Base-by-base conservation (phyloP, 108 stramenopile species). In the Craspedostauros australis region DNA sequence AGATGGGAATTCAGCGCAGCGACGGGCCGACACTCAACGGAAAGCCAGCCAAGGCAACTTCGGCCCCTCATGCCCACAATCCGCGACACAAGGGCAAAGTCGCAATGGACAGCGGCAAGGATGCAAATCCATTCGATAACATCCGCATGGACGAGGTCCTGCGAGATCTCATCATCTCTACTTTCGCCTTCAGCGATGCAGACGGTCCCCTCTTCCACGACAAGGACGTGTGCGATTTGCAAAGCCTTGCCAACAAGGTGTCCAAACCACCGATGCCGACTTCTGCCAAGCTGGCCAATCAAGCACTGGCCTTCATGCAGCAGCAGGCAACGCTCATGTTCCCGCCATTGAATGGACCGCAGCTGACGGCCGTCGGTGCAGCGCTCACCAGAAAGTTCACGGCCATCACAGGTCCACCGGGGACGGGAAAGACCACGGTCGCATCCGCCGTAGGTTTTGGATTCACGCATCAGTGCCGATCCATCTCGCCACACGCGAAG, bases 381-480 rank as follows among this genome's bases (percentile, higher is more conserved):
- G 85, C 92, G 9, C 52, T 89, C 46, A 87, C 82, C n/a, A 52
- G 85, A 27, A 75, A 85, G 43, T 39, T 89, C 21, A 93, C 88
- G 0, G 39, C 85, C 26, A 84, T 93, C 31, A 87, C 89, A 50
- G 92, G 91, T 20, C 89, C 89, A 15, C 84, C 84, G n/a, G 82
- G 82, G 42, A 68, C 48, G 39, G 82, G 79, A 4, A 80, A 92
- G 63, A 93, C 91, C 14, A 77, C 77, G 2, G 75, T 75, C 7
- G 91, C 86, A 2, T 54, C 72, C 11, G 80, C 80, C 12, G 84
- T 93, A 53, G 86, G 79, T 1, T 84, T 86, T 66, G 91, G 91
- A n/a, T 87, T 84, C 49, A 83, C 86, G 19, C 80, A 93, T 32
- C 86, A 86, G 48, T 86, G 82, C 30, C 71, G 82, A 18, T 72